phyloP scores from a whole-genome alignment of 2,329 filamentous ascomycete genomes.

The Fonsecaea multimorphosa region DNA sequence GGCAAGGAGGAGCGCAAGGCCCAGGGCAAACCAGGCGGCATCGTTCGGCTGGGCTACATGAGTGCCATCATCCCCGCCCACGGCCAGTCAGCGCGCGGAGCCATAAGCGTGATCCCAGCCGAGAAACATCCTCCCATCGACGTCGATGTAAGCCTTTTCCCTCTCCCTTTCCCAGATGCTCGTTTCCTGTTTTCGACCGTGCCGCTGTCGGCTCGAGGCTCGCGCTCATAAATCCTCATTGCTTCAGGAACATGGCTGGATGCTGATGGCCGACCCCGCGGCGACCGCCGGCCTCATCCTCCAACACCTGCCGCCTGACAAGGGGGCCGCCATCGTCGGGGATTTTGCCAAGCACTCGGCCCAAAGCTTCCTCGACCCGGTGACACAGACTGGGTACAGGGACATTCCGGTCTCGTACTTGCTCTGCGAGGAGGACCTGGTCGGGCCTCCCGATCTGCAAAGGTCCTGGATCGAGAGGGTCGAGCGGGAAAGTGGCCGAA shows the following conservation, averaged over 20 bases:
- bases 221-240: not conserved
- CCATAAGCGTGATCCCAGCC: constrained; percentile 8
- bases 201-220: not conserved
- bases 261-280: constrained; percentile 16
- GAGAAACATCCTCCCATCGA: constrained; percentile 7
- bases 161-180: not conserved
- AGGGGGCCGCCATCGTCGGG: constrained; percentile 32
- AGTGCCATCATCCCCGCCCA: constrained; percentile 45
- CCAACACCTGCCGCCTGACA: constrained; percentile 15
- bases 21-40: constrained; percentile 43
- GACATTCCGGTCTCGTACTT: constrained; percentile 46
- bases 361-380: constrained; percentile 40
- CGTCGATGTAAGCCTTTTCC: constrained; percentile 17
- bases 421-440: constrained; percentile 42
- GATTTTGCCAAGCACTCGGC: constrained; percentile 39
- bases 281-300: constrained; percentile 3
- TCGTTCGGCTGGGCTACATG: constrained; percentile 45
- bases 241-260: constrained; percentile 28
- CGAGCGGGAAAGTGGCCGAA: constrained; percentile 41
- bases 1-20: constrained; percentile 42
- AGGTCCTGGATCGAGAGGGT: constrained; percentile 41
- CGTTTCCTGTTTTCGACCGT: not conserved
- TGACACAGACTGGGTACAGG: constrained; percentile 45
- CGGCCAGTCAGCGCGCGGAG: constrained; percentile 32
- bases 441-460: constrained; percentile 42